These are phyloP conservation scores for Aquilaria sinensis DNA, from an alignment of 345 rosid genomes.

Conservation along the genomic window DNA sequence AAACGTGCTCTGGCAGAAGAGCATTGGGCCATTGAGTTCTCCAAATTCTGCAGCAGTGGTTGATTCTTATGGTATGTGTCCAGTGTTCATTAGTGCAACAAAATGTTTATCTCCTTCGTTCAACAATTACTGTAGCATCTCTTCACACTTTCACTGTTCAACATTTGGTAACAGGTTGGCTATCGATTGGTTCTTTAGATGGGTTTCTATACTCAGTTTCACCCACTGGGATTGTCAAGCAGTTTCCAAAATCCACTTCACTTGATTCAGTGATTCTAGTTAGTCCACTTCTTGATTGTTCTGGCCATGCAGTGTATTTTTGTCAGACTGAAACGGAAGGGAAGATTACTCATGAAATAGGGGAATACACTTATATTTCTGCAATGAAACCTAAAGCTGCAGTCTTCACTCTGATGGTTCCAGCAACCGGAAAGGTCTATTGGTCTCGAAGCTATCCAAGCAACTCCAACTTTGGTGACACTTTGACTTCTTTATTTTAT, in stretches of 20 bases:
- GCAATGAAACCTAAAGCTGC: slow-evolving; percentile 52
- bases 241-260: slow-evolving; percentile 32
- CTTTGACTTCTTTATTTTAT: background rate
- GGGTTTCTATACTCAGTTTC: slow-evolving; percentile 78
- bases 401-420: slow-evolving; percentile 59
- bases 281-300: slow-evolving; percentile 60
- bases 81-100: background rate
- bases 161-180: slow-evolving; percentile 43
- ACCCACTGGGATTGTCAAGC: slow-evolving; percentile 53
- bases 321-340: slow-evolving; percentile 64
- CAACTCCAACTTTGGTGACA: slow-evolving; percentile 11
- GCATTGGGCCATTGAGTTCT: slow-evolving; percentile 53
- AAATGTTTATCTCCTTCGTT: background rate
- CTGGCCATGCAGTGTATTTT: slow-evolving; percentile 61
- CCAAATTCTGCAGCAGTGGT: slow-evolving; percentile 42
- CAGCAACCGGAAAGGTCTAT: slow-evolving; percentile 52
- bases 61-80: slow-evolving; percentile 55
- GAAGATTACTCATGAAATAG: slow-evolving; percentile 29
- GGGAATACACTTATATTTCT: slow-evolving; percentile 37
- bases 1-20: slow-evolving; percentile 55
- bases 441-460: slow-evolving; percentile 90
- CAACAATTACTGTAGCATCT: no score
- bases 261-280: slow-evolving; percentile 49
- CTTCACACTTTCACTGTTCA: no score
- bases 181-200: slow-evolving; percentile 79